A percentile compares a stretch with the other conserved stretches of the same genome.
Conservation (phyloP, 1,139 yeast genomes). For the Taphrina flavorubra region DNA sequence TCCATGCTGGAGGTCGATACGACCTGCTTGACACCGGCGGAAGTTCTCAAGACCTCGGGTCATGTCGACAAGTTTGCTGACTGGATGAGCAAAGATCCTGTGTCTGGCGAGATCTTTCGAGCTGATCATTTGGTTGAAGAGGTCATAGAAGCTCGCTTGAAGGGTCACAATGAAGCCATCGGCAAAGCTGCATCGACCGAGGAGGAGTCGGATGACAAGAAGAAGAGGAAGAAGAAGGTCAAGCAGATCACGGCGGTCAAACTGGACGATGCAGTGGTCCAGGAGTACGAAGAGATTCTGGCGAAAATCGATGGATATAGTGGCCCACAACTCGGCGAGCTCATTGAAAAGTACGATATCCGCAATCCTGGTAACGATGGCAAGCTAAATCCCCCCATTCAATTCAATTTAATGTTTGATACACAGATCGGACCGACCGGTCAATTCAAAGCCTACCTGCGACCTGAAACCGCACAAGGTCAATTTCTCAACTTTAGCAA, state of each 20-base stretch:
- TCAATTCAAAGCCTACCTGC: conserved; percentile 87
- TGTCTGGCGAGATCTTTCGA: conserved; percentile 97
- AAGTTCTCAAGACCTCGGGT: conserved; percentile 96
- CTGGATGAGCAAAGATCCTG: conserved; percentile 97
- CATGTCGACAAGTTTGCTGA: conserved; percentile 99
- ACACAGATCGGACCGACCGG: conserved; percentile 99
- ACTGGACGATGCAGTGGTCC: conserved; percentile 76
- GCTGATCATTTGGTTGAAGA: conserved; percentile 98
- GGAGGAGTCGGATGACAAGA: conserved; percentile 69
- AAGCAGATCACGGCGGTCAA: conserved; percentile 90
- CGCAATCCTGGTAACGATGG: conserved; percentile 91
- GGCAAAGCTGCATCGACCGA: conserved; percentile 67
- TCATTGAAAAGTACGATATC: conserved; percentile 79
- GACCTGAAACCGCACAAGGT: conserved; percentile 99
- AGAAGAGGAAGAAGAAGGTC: conserved; percentile 86
- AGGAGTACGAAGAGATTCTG: conserved; percentile 81
- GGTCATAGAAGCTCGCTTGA: conserved; percentile 90
- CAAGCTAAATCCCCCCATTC: conserved; percentile 83
- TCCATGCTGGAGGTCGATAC: conserved; percentile 99
- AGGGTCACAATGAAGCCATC: conserved; percentile 95
- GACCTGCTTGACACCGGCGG: conserved; percentile 96
- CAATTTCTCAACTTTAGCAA: conserved; percentile 95
- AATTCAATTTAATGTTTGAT: conserved; percentile 98
- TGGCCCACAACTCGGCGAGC: conserved; percentile 88
- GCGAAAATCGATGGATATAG: conserved; percentile 93